Percentiles rank a stretch among this genome's conserved stretches.
These are phyloP conservation scores for Dacryopinax spathularia DNA, from an alignment of 768 basidiomycete species.

Conservation along the genomic window DNA sequence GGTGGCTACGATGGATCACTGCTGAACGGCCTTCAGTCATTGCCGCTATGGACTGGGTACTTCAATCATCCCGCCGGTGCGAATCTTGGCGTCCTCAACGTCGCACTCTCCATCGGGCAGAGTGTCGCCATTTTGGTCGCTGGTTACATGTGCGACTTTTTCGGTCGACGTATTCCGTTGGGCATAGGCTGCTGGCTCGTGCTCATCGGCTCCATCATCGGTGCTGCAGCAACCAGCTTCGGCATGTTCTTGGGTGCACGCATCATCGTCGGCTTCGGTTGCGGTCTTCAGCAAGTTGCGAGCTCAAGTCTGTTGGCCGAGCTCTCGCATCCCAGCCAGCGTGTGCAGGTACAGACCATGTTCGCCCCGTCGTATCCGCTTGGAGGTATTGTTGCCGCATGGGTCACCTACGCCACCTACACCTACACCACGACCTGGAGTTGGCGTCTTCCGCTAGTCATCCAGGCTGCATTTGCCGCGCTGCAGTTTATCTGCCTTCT, in stretches of 20 bases:
- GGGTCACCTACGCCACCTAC: conserved; percentile 35
- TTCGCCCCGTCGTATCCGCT: conserved; percentile 66
- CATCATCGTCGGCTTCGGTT: conserved; percentile 44
- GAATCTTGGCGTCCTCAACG: conserved; percentile 47
- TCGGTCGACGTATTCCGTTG: conserved; percentile 46
- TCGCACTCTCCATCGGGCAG: conserved; percentile 48
- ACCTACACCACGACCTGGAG: conserved; percentile 25
- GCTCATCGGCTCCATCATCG: conserved; percentile 47
- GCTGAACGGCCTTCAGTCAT: conserved; percentile 49
- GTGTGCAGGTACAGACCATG: conserved; percentile 7
- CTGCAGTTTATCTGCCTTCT: conserved; percentile 42
- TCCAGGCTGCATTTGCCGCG: conserved; percentile 45
- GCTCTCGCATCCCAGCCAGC: conserved; percentile 54
- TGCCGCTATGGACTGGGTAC: conserved; percentile 47
- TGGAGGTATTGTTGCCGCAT: conserved; percentile 45
- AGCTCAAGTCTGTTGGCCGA: conserved; percentile 37
- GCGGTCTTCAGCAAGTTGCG: conserved; percentile 46
- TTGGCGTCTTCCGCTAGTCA: conserved; percentile 50
- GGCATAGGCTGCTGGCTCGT: conserved; percentile 51
- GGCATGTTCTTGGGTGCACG: conserved; percentile 44
- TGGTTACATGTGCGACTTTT: conserved; percentile 42
- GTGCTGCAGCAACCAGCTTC: conserved; percentile 35
- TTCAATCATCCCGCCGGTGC: conserved; percentile 41
- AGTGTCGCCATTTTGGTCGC: conserved; percentile 46
- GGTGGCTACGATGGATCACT: conserved; percentile 58